Evolutionary conservation across 1,284 basidiomycete species (phyloP).

Genomic region (Inonotus obliquus): DNA sequence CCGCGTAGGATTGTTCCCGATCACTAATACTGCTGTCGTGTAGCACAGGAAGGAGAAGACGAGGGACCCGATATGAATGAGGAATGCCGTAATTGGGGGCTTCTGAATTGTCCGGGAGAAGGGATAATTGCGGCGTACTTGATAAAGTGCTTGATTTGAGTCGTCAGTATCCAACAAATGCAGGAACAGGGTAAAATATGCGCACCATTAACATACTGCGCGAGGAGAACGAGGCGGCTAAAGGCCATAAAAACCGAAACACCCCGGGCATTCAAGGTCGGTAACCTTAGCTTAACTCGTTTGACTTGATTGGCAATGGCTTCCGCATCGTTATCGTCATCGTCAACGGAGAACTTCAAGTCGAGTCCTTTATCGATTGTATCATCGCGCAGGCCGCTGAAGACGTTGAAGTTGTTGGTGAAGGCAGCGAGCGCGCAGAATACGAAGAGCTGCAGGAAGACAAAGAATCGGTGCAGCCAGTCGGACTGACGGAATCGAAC

Average conservation of each 20-base stretch:
- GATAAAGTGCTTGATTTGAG: conserved; percentile 6
- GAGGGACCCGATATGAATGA: conserved; percentile 19
- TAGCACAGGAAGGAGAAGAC: conserved; percentile 18
- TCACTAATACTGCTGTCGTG: conserved; percentile 14
- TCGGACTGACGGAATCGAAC: conserved; percentile 20
- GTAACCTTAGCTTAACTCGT: conserved; percentile 5
- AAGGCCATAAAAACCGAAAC: conserved; percentile 19
- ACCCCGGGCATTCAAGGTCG: conserved; percentile 20
- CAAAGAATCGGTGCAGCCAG: conserved; percentile 20
- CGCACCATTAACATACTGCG: conserved; percentile 19
- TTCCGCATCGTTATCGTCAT: conserved; percentile 2
- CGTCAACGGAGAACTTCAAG: conserved; percentile 3
- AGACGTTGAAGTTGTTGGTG: conserved; percentile 20
- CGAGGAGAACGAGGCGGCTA: conserved; percentile 19
- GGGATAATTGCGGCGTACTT: conserved; percentile 7
- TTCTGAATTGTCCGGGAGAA: not conserved
- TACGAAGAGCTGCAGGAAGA: conserved; percentile 19
- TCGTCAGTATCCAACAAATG: not conserved
- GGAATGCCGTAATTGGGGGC: not conserved
- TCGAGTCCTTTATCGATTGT: not conserved
- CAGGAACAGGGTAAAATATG: not conserved
- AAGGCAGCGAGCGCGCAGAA: conserved; percentile 21
- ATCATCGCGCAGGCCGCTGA: conserved; percentile 14
- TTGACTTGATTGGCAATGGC: conserved; percentile 2
- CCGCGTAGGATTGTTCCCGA: conserved; percentile 13